Base-by-base conservation (phyloP, 2,329 filamentous ascomycete genomes). In the Trichoderma koningiopsis region DNA sequence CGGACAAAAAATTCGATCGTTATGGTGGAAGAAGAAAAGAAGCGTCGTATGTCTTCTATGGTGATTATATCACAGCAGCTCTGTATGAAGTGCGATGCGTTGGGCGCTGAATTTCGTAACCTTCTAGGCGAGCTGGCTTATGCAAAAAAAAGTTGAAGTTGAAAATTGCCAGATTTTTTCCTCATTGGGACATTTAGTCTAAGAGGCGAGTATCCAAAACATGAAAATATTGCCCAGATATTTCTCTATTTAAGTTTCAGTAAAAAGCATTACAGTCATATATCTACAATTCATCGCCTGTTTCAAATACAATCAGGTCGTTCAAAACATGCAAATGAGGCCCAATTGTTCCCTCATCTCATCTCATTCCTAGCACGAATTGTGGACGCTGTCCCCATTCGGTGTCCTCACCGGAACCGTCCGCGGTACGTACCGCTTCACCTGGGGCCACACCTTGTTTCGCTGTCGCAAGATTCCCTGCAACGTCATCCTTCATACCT, bases 401-500 rank as follows among this genome's bases (percentile, higher is more conserved):
- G 47, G 47, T 49, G 57, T 53, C 6, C 40, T 67, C 68, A 60
- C 68, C 40, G 63, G 63, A 35, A 22, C 47, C 47, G 47, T 49
- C 16, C 16, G 10, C 37, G 49, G 63, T 70, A 70, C 68, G 68
- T 70, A 70, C 68, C 58, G 16, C 27, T 14, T 55, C 57, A 61
- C 58, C 66, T 47, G 24, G 19, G 40, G 57, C 66, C 66, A 68
- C 66, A 68, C 66, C 63, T 67, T 63, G 58, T 43, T 55, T 68
- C 58, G 57, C 63, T 33, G 57, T 61, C 62, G 62, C 62, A 56
- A 69, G 43, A 68, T 27, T 62, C 47, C 27, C 14, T 60, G 66
- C 62, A 70, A 70, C 69, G 68, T 70, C 70, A 71, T 69, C 70
- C 68, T 61, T 58, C 53, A 31, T 59, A 31, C 16, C 59, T 35